Conservation (phyloP, 2,329 filamentous ascomycete genomes). For the Diaporthe sp. region DNA sequence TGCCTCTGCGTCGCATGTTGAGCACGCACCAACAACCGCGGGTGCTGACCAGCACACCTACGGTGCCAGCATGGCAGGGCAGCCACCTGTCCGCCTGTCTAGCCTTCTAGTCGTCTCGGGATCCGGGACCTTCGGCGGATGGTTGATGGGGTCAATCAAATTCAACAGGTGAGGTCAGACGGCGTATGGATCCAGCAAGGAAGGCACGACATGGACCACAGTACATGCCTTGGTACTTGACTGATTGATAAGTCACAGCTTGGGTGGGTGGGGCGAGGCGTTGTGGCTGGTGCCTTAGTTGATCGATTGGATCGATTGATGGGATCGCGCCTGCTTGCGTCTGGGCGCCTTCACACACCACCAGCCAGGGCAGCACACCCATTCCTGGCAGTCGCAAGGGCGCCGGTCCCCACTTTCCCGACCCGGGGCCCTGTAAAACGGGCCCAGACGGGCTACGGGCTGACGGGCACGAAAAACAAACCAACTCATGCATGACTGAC, state of each 20-base stretch:
- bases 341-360: background rate
- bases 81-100: background rate
- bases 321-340: background rate
- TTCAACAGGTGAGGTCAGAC: constrained; percentile 19
- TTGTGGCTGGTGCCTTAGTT: constrained; percentile 8
- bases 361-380: background rate
- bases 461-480: background rate
- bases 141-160: background rate
- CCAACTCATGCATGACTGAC: constrained; percentile 22
- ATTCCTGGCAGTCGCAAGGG: constrained; percentile 1
- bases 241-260: constrained; percentile 9
- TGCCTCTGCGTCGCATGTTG: background rate
- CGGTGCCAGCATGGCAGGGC: background rate
- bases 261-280: constrained; percentile 3
- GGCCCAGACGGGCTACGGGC: background rate
- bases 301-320: background rate
- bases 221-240: background rate
- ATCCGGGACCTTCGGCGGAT: constrained; percentile 7
- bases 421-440: background rate
- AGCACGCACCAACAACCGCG: background rate
- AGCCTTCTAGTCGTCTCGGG: background rate
- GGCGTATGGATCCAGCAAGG: constrained; percentile 2
- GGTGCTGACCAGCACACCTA: background rate
- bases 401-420: constrained; percentile 18
- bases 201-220: background rate